A percentile compares a stretch with the other conserved stretches of the same genome.
Evolutionary conservation across 1,284 basidiomycete species (phyloP).

Genomic region (Sporisorium iseilematis-ciliati): DNA sequence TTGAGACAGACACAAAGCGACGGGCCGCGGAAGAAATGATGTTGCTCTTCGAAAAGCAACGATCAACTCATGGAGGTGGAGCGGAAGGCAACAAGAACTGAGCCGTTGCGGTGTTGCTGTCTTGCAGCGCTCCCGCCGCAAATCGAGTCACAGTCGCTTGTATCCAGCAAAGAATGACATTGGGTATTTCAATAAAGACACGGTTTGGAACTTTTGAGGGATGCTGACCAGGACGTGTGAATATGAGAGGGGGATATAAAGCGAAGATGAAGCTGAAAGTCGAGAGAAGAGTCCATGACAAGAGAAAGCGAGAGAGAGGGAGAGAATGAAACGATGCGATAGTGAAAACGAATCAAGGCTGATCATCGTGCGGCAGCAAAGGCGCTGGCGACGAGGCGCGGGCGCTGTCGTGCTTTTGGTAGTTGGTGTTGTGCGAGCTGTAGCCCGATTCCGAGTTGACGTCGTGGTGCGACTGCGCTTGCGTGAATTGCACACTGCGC

Average conservation of each 20-base stretch:
- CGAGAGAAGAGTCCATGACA: conserved; percentile 7
- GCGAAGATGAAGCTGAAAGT: neutral
- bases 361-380: conserved; percentile 31
- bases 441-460: conserved; percentile 20
- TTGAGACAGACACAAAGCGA: too few species aligned
- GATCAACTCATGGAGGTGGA: too few species aligned
- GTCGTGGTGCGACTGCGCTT: conserved; percentile 24
- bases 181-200: conserved; percentile 5
- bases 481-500: conserved; percentile 21
- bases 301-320: neutral
- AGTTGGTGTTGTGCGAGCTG: conserved; percentile 24
- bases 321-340: too few species aligned
- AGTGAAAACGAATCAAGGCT: conserved; percentile 15
- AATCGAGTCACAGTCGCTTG: too few species aligned
- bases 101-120: too few species aligned
- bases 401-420: conserved; percentile 19
- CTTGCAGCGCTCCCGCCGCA: too few species aligned
- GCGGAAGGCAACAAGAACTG: too few species aligned
- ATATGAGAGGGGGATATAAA: neutral
- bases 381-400: conserved; percentile 33
- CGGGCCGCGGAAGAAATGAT: too few species aligned
- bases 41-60: too few species aligned
- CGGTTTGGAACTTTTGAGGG: neutral
- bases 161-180: conserved; percentile 2
- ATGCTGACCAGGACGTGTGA: too few species aligned